Evolutionary conservation across 2,329 filamentous ascomycete genomes (phyloP).

Genomic region (Triangularia verruculosa): DNA sequence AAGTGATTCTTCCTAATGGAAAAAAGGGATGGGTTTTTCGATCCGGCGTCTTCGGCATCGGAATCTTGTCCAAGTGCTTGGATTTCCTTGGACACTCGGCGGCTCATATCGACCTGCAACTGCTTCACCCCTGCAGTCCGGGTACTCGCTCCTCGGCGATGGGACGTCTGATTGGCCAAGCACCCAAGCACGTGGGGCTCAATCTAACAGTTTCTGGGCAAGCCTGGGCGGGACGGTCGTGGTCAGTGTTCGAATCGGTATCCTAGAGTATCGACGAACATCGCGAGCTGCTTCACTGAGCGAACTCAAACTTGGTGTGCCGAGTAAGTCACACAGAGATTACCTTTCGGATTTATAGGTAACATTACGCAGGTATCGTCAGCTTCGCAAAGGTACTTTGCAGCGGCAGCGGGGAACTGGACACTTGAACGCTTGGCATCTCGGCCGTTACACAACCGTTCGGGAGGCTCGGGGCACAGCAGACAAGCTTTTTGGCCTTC

Average conservation of each 20-base stretch:
- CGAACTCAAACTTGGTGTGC: not conserved
- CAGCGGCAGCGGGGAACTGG: not conserved
- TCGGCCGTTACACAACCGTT: not conserved
- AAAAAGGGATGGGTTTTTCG: not conserved
- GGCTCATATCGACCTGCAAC: not conserved
- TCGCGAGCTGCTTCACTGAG: not conserved
- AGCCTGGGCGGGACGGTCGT: not conserved
- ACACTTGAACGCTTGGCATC: not conserved
- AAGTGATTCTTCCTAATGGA: not conserved
- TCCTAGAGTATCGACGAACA: not conserved
- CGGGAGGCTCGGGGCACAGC: not conserved
- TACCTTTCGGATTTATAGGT: not conserved
- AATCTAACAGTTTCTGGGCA: not conserved
- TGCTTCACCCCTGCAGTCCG: not conserved
- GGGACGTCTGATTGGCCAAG: not conserved
- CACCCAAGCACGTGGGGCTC: not conserved
- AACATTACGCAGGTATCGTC: not conserved
- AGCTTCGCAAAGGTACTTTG: not conserved
- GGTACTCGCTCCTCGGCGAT: not conserved
- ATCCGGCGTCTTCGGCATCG: not conserved
- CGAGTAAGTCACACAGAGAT: not conserved
- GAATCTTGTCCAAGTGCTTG: not conserved
- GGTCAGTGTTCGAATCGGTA: not conserved
- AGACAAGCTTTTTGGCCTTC: not conserved
- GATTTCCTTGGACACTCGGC: not conserved